These are phyloP conservation scores for Aureobasidium lini DNA, from an alignment of 2,329 filamentous ascomycete species.

Conservation along the genomic window DNA sequence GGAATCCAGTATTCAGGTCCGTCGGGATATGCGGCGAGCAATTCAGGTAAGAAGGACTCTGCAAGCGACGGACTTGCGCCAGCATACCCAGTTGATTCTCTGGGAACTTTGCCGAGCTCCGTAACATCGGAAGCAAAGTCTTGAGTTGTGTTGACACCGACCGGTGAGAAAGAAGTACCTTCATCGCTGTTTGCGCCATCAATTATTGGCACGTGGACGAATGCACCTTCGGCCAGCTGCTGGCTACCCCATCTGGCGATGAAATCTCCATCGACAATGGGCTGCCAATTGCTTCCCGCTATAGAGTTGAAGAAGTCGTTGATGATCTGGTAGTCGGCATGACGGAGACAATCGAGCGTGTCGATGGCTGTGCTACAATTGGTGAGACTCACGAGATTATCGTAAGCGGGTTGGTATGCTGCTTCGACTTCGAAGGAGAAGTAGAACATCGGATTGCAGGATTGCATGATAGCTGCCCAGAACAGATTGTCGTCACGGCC, in stretches of 20 bases:
- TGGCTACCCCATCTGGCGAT: constrained; percentile 15
- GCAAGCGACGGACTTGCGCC: no score
- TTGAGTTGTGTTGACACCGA: no score
- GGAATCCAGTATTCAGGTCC: no score
- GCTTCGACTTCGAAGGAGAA: constrained; percentile 19
- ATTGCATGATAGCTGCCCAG: constrained; percentile 45
- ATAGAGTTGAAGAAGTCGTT: constrained; percentile 20
- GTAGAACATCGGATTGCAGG: constrained; percentile 30
- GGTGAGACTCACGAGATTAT: constrained; percentile 19
- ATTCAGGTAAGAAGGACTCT: no score
- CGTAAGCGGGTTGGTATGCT: constrained; percentile 17
- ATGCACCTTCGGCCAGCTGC: constrained; percentile 19
- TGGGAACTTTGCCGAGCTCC: no score
- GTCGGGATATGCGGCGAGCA: no score
- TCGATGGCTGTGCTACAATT: constrained; percentile 21
- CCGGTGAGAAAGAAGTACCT: constrained; percentile 17
- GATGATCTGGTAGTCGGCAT: constrained; percentile 15
- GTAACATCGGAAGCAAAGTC: no score
- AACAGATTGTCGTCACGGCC: constrained; percentile 50
- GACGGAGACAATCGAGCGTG: constrained; percentile 28
- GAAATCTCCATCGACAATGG: constrained; percentile 22
- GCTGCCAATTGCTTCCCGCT: constrained; percentile 11
- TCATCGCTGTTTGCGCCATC: constrained; percentile 23
- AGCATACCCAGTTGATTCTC: no score
- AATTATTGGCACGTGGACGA: constrained; percentile 22